phyloP scores from a whole-genome alignment of 1,284 basidiomycete species.

The Entoloma clypeatum region DNA sequence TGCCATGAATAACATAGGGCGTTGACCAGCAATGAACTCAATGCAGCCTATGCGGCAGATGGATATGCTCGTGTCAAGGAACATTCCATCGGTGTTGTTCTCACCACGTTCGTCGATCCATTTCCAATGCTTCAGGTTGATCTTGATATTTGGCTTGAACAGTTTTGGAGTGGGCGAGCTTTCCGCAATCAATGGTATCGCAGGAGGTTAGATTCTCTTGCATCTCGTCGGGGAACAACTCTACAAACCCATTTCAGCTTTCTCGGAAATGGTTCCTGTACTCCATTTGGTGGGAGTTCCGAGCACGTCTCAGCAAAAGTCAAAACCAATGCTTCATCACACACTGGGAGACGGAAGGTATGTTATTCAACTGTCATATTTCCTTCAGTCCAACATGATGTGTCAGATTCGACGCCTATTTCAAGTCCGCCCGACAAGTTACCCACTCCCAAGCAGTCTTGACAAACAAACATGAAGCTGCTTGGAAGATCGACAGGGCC shows the following conservation, averaged over 20 bases:
- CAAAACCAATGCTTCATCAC: conserved; percentile 74
- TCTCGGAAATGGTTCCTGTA: conserved; percentile 88
- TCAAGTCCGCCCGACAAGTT: conserved; percentile 73
- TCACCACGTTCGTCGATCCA: conserved; percentile 75
- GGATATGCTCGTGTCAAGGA: conserved; percentile 88
- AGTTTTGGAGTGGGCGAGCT: conserved; percentile 93
- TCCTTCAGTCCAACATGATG: conserved; percentile 3
- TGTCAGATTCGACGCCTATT: conserved; percentile 74
- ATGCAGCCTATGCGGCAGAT: conserved; percentile 90
- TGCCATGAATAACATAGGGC: background rate
- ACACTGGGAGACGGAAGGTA: conserved; percentile 83
- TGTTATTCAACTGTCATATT: conserved; percentile 5
- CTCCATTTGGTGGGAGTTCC: conserved; percentile 91
- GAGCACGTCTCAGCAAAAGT: conserved; percentile 68
- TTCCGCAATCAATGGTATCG: conserved; percentile 79
- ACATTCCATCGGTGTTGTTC: conserved; percentile 66
- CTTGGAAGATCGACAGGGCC: conserved; percentile 77
- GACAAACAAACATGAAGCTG: conserved; percentile 49
- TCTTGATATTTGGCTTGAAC: no score
- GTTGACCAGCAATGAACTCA: conserved; percentile 73
- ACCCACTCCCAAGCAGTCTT: conserved; percentile 68
- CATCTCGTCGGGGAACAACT: background rate
- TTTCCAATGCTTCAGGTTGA: no score
- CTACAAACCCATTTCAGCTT: conserved; percentile 41
- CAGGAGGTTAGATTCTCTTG: conserved; percentile 48